Conservation (phyloP, 768 basidiomycete species). For the Suillus placidus region DNA sequence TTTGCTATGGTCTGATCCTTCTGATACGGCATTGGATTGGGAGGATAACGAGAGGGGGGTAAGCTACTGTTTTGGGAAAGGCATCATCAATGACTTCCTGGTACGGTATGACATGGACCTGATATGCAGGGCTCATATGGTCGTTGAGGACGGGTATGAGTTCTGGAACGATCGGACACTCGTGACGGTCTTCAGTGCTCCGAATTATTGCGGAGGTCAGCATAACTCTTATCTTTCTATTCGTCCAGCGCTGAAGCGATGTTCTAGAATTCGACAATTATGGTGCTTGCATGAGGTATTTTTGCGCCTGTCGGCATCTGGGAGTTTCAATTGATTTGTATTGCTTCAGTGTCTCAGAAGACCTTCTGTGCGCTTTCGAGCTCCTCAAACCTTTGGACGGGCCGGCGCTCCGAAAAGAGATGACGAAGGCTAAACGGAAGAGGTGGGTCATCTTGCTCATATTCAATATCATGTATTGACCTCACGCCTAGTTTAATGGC, state of each 20-base stretch:
- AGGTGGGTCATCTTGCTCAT: slow-evolving; percentile 50
- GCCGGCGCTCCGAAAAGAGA: slow-evolving; percentile 93
- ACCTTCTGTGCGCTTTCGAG: slow-evolving; percentile 96
- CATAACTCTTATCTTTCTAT: slow-evolving; percentile 10
- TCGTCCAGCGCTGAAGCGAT: slow-evolving; percentile 20
- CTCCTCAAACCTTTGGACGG: slow-evolving; percentile 94
- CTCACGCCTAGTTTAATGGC: slow-evolving; percentile 34
- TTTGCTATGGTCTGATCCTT: slow-evolving; percentile 97
- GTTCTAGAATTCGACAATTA: slow-evolving; percentile 89
- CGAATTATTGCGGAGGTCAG: slow-evolving; percentile 95
- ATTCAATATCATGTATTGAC: slow-evolving; percentile 9
- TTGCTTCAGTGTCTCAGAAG: slow-evolving; percentile 82
- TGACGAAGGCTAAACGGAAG: slow-evolving; percentile 99
- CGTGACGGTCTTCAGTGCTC: slow-evolving; percentile 98
- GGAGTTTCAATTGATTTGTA: slow-evolving; percentile 18
- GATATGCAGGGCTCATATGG: slow-evolving; percentile 99
- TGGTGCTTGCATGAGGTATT: slow-evolving; percentile 90
- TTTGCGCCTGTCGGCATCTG: slow-evolving; percentile 4
- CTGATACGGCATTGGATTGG: slow-evolving; percentile 97
- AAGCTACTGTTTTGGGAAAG: slow-evolving; percentile 98
- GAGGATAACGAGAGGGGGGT: slow-evolving; percentile 99
- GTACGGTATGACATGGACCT: slow-evolving; percentile 97
- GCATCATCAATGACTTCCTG: slow-evolving; percentile 94
- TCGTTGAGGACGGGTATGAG: slow-evolving; percentile 98
- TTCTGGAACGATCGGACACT: slow-evolving; percentile 99